Evolutionary conservation across 2,329 filamentous ascomycete species (phyloP).

Genomic region (Botryosphaeria dothidea): DNA sequence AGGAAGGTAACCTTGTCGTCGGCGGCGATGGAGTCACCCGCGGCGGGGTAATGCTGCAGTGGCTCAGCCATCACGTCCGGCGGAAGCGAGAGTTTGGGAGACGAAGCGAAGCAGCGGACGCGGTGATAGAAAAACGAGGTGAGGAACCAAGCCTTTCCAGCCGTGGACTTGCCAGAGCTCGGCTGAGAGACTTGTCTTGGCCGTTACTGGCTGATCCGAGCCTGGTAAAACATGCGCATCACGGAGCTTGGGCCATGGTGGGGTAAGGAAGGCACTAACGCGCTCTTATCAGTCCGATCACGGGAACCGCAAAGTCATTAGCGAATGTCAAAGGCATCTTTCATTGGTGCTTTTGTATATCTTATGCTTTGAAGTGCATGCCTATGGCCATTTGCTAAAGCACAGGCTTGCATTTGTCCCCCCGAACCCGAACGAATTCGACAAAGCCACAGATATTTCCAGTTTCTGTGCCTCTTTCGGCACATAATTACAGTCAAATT

Average conservation of each 20-base stretch:
- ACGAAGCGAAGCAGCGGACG: background rate
- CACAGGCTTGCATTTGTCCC: constrained; percentile 92
- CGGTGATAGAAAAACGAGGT: too few relatives aligned
- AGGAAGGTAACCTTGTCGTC: constrained; percentile 10
- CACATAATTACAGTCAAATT: constrained; percentile 84
- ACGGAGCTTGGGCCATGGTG: constrained; percentile 11
- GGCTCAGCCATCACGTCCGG: background rate
- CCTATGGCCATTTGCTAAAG: constrained; percentile 57
- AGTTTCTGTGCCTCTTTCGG: constrained; percentile 70
- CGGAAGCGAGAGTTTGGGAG: background rate
- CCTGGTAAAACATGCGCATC: background rate
- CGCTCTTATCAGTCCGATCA: constrained; percentile 14
- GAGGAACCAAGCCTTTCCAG: too few relatives aligned
- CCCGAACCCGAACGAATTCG: constrained; percentile 97
- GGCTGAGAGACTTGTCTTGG: background rate
- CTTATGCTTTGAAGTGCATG: background rate
- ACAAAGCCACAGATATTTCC: constrained; percentile 64
- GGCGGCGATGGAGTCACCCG: background rate
- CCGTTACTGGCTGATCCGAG: background rate
- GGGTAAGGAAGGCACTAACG: constrained; percentile 14
- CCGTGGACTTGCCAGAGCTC: background rate
- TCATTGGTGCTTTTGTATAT: background rate
- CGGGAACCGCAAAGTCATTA: constrained; percentile 12
- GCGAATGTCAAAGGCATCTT: constrained; percentile 5
- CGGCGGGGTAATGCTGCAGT: background rate